phyloP scores from a whole-genome alignment of 805 yeast species.

The Saccharomycopsis fibuligera region DNA sequence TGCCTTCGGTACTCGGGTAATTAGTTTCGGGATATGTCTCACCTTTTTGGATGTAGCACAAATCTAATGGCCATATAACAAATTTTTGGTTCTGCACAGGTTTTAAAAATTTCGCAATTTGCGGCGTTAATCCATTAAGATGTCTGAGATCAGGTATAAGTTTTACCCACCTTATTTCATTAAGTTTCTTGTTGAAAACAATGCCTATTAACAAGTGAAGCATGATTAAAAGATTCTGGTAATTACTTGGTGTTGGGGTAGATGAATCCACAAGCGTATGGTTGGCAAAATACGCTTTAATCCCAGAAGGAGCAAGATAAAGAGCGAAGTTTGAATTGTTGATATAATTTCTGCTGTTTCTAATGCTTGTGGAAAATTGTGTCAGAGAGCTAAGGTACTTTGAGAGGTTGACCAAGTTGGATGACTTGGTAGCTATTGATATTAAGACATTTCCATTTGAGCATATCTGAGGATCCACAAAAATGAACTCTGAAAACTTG shows the following conservation, averaged over 20 bases:
- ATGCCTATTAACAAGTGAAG: slow-evolving; percentile 21
- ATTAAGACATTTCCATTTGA: slow-evolving; percentile 39
- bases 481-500: slow-evolving; percentile 28
- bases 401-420: slow-evolving; percentile 31
- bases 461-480: slow-evolving; percentile 42
- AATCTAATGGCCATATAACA: slow-evolving; percentile 66
- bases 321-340: slow-evolving; percentile 33
- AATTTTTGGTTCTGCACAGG: slow-evolving; percentile 47
- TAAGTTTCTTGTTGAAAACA: slow-evolving; percentile 21
- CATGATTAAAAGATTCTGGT: slow-evolving; percentile 20
- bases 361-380: background rate
- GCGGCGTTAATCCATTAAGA: slow-evolving; percentile 61
- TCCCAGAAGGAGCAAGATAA: slow-evolving; percentile 52
- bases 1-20: background rate
- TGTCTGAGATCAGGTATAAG: slow-evolving; percentile 63
- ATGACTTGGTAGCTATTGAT: slow-evolving; percentile 29
- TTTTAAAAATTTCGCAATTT: slow-evolving; percentile 48
- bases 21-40: slow-evolving; percentile 3
- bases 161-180: slow-evolving; percentile 51
- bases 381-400: slow-evolving; percentile 15
- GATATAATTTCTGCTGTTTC: slow-evolving; percentile 6
- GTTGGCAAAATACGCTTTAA: slow-evolving; percentile 39
- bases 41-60: slow-evolving; percentile 54
- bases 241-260: slow-evolving; percentile 21
- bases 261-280: slow-evolving; percentile 31